Percentiles rank a stretch among this genome's conserved stretches.
phyloP scores from a whole-genome alignment of 495 filamentous ascomycete species.

The Cairneyella variabilis region DNA sequence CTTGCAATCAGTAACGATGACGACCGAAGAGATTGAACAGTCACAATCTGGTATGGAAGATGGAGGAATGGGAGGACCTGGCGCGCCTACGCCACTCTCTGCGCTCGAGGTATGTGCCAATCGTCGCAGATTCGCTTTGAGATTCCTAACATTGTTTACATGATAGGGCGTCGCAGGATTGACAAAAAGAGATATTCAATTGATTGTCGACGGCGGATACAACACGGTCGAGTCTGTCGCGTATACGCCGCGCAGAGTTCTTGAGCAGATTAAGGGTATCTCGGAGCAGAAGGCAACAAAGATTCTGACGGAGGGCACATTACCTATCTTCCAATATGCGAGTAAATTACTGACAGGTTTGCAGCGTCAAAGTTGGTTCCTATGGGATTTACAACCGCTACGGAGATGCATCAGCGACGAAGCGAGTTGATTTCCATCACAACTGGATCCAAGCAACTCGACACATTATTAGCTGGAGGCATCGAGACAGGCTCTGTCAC shows the following conservation, averaged over 20 bases:
- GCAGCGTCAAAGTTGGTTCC: conserved; percentile 91
- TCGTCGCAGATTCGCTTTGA: background rate
- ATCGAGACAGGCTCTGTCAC: conserved; percentile 97
- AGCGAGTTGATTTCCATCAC: conserved; percentile 97
- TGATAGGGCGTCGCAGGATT: conserved; percentile 72
- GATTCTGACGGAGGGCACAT: conserved; percentile 81
- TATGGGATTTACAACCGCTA: conserved; percentile 99
- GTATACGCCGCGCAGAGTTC: conserved; percentile 81
- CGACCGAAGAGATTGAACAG: conserved; percentile 25
- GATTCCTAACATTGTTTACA: background rate
- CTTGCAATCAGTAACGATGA: no score
- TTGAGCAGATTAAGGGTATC: conserved; percentile 96
- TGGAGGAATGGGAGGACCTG: conserved; percentile 65
- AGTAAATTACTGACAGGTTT: conserved; percentile 13
- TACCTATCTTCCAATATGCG: background rate
- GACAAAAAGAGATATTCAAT: conserved; percentile 90
- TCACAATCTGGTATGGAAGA: conserved; percentile 35
- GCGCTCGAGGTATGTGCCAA: conserved; percentile 70
- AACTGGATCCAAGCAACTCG: conserved; percentile 93
- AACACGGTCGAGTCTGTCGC: conserved; percentile 94
- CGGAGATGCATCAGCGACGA: conserved; percentile 95
- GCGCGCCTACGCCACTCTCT: conserved; percentile 86
- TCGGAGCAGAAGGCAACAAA: conserved; percentile 95
- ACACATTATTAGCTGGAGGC: conserved; percentile 91
- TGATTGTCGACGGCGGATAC: conserved; percentile 86